Base-by-base conservation (phyloP, 805 yeast genomes). In the Saturnispora ahearnii region DNA sequence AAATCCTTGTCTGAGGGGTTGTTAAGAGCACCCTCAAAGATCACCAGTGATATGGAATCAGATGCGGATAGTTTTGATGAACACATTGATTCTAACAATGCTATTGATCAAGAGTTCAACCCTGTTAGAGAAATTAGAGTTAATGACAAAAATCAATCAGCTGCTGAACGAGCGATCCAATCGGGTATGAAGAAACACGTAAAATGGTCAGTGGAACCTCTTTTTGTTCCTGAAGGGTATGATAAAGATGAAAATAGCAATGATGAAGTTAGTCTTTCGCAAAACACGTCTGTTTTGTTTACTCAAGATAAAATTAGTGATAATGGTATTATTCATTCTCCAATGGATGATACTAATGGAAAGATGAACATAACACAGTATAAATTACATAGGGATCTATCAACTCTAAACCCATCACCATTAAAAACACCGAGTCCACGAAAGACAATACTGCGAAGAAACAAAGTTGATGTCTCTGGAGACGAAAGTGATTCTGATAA, bases 121-220 rank as follows among this genome's bases (percentile, higher is more conserved):
- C 15, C 42, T 12, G 31, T 45, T 3, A 37, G 38, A n/a, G 44
- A 38, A 32, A 37, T 46, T n/a, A 22, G 11, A 12, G 49, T 46
- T 7, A 21, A 34, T 8, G 7, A 13, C 13, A 24, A 32, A 11
- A n/a, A 24, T n/a, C 36, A 32, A 40, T 46, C 44, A 30, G 44
- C 44, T 3, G 49, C 44, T 22, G 49, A 46, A 41, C 12, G 44
- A 6, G 49, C 36, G 12, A 38, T 46, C 11, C 38, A 46, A 15
- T 24, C 26, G 34, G 41, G 41, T 15, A 28, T 18, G 13, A 26
- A 18, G 26, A 38, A 22, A 15, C 11, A 26, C 1, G 24, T 28
- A 3, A 15, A 41, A 41, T n/a, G 34, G n/a, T 15, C n/a, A 15
- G 2, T 12, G 4, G 49, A 37, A 31, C 49, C 49, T 3, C 41